A percentile compares a stretch with the other conserved stretches of the same genome.
Evolutionary conservation across 1,139 yeast species (phyloP).

Genomic region (Arxiozyma telluris): DNA sequence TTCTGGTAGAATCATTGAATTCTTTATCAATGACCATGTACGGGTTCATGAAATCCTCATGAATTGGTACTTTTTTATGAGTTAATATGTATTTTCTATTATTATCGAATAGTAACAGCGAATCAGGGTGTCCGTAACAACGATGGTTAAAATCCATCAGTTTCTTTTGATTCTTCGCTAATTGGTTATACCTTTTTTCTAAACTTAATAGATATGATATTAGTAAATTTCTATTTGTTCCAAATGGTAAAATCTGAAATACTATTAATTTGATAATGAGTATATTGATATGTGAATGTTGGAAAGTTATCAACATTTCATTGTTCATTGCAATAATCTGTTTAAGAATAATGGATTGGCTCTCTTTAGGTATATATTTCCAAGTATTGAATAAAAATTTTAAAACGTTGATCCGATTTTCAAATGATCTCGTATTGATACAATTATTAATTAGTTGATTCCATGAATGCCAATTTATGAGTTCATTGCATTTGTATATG

Average conservation of each 20-base stretch:
- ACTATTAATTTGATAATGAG: background rate
- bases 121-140: background rate
- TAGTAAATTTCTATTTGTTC: background rate
- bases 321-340: background rate
- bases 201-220: background rate
- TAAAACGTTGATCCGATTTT: constrained; percentile 23
- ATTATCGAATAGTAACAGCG: constrained; percentile 1
- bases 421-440: constrained; percentile 21
- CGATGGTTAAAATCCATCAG: background rate
- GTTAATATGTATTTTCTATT: background rate
- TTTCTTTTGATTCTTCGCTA: background rate
- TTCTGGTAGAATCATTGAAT: background rate
- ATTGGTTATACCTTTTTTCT: background rate
- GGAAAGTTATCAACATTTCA: background rate
- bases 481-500: constrained; percentile 9
- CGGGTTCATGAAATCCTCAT: background rate
- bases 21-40: background rate
- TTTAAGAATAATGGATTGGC: background rate
- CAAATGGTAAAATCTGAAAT: background rate
- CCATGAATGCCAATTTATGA: constrained; percentile 26
- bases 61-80: background rate
- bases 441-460: constrained; percentile 17
- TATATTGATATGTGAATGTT: background rate
- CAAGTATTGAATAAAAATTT: constrained; percentile 26
- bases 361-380: constrained; percentile 15